Conservation (phyloP, 1,284 basidiomycete species). For the Thelephora terrestris region DNA sequence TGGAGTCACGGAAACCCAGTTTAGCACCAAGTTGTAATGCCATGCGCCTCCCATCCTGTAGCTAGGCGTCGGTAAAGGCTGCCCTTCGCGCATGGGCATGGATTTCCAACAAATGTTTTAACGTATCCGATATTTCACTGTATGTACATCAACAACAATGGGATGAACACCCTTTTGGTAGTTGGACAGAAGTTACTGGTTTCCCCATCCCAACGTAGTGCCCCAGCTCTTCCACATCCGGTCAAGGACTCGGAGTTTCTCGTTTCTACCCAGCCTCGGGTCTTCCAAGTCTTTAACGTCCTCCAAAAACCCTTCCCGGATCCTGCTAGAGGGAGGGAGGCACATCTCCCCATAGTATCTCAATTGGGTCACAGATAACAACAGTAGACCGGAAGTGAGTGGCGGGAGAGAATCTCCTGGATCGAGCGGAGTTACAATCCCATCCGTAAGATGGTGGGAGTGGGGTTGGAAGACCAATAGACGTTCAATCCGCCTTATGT, state of each 20-base stretch:
- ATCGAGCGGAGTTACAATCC: constrained; percentile 1
- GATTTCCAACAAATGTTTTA: no score
- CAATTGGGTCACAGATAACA: constrained; percentile 63
- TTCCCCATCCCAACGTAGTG: constrained; percentile 43
- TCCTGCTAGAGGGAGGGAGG: constrained; percentile 45
- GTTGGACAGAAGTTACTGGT: no score
- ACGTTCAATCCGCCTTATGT: constrained; percentile 58
- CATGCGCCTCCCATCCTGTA: not conserved
- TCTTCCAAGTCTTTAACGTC: constrained; percentile 83
- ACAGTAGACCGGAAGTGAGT: constrained; percentile 60
- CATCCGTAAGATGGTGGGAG: constrained; percentile 9
- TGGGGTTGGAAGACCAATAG: constrained; percentile 47
- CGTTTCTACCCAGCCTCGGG: constrained; percentile 50
- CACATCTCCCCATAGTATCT: constrained; percentile 48
- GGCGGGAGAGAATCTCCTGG: constrained; percentile 29
- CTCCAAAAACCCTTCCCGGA: constrained; percentile 73
- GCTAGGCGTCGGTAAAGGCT: no score
- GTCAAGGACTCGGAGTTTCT: constrained; percentile 72
- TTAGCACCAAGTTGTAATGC: constrained; percentile 24
- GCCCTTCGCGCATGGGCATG: no score
- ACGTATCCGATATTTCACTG: no score
- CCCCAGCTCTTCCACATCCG: constrained; percentile 92
- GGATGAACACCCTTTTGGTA: no score
- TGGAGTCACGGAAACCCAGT: constrained; percentile 90
- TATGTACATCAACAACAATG: no score